Conservation (phyloP, 768 basidiomycete species). For the Pulveroboletus sp. region DNA sequence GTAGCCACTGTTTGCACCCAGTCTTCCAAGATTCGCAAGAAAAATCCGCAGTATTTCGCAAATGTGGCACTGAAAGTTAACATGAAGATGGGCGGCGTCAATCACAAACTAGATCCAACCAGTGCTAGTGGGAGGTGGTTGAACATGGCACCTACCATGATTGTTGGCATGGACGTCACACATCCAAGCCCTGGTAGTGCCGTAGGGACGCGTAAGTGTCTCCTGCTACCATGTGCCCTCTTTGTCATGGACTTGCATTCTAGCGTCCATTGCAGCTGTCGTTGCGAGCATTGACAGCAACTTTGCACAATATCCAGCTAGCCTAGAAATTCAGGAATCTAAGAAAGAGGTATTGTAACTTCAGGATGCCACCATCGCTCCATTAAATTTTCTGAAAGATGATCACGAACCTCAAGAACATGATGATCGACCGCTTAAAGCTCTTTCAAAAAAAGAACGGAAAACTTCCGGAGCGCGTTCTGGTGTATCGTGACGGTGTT, state of each 20-base stretch:
- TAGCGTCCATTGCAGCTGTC: conserved; percentile 50
- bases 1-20: conserved; percentile 71
- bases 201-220: conserved; percentile 39
- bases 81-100: conserved; percentile 53
- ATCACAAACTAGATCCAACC: conserved; percentile 42
- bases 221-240: background rate
- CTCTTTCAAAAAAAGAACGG: conserved; percentile 37
- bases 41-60: conserved; percentile 51
- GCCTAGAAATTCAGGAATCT: conserved; percentile 46
- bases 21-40: conserved; percentile 63
- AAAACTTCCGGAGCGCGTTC: conserved; percentile 40
- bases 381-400: conserved; percentile 31
- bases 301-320: conserved; percentile 49
- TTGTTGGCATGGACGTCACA: conserved; percentile 64
- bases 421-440: conserved; percentile 47
- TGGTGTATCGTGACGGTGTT: conserved; percentile 73
- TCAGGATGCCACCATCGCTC: background rate
- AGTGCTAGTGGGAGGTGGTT: conserved; percentile 39
- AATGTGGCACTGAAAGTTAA: conserved; percentile 55
- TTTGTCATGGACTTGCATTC: background rate
- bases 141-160: conserved; percentile 41
- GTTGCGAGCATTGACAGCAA: conserved; percentile 45
- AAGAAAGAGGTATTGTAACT: conserved; percentile 58
- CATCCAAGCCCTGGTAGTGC: conserved; percentile 76
- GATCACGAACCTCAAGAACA: conserved; percentile 44